These are phyloP conservation scores for Colletotrichum gigasporum DNA, from an alignment of 2,329 filamentous ascomycete species.

Conservation along the genomic window DNA sequence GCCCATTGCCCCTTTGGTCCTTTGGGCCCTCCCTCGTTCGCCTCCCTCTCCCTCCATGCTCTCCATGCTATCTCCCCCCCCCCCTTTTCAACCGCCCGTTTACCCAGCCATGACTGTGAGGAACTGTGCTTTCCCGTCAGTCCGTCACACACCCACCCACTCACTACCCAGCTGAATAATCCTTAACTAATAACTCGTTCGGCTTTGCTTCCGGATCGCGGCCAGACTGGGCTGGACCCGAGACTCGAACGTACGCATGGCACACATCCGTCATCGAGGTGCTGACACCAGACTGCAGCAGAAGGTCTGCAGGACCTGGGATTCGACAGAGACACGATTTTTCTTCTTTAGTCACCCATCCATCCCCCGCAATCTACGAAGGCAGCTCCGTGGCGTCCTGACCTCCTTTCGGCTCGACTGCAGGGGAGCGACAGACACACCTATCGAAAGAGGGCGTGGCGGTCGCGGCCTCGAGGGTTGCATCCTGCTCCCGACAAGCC, in stretches of 20 bases:
- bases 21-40: too few species aligned
- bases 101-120: not conserved
- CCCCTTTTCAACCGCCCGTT: not conserved
- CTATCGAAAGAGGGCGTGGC: not conserved
- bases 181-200: not conserved
- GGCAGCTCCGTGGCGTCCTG: constrained; percentile 13
- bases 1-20: too few species aligned
- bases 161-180: not conserved
- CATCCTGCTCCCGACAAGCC: constrained; percentile 20
- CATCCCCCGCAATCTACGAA: constrained; percentile 14
- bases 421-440: constrained; percentile 1
- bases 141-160: too few species aligned
- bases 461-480: not conserved
- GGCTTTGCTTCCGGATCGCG: not conserved
- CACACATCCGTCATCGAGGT: not conserved
- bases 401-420: not conserved
- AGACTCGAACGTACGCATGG: not conserved
- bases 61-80: too few species aligned
- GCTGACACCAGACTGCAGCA: too few species aligned
- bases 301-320: too few species aligned
- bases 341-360: constrained; percentile 4
- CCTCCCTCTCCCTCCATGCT: too few species aligned
- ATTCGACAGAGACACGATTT: not conserved
- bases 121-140: too few species aligned
- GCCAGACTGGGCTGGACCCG: not conserved